A percentile compares a stretch with the other conserved stretches of the same genome.
These are phyloP conservation scores for Trametes villosa DNA, from an alignment of 768 basidiomycete genomes.

Conservation along the genomic window DNA sequence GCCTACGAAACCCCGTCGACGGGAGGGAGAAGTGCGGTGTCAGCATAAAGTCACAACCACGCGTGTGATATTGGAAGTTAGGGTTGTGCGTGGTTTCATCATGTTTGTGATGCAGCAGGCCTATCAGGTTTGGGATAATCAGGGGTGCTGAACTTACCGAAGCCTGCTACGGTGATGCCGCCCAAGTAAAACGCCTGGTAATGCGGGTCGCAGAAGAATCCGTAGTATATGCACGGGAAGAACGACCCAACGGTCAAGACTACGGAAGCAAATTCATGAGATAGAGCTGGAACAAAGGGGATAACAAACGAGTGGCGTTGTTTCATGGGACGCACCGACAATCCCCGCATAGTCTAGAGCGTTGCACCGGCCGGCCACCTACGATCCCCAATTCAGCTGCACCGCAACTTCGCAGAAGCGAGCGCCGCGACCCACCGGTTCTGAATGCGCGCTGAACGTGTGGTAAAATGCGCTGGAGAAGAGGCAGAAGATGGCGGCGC, in stretches of 20 bases:
- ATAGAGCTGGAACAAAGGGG: too few species aligned
- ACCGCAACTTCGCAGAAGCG: background rate
- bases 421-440: conserved; percentile 49
- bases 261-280: too few species aligned
- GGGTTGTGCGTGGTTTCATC: background rate
- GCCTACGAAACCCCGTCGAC: conserved; percentile 43
- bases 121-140: background rate
- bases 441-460: conserved; percentile 72
- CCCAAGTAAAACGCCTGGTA: conserved; percentile 60
- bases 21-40: background rate
- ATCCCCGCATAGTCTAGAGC: conserved; percentile 83
- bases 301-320: background rate
- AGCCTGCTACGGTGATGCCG: conserved; percentile 54
- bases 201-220: conserved; percentile 67
- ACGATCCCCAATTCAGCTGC: conserved; percentile 14
- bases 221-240: conserved; percentile 77
- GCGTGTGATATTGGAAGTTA: background rate
- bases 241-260: conserved; percentile 80
- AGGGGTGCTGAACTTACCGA: conserved; percentile 49
- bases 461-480: conserved; percentile 75
- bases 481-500: conserved; percentile 75
- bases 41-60: background rate
- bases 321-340: conserved; percentile 46
- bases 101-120: background rate
- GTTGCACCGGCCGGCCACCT: conserved; percentile 67